A percentile compares a stretch with the other conserved stretches of the same genome.
These are phyloP conservation scores for Porcisia deanei DNA, from an alignment of 208 protist genomes.

Conservation along the genomic window DNA sequence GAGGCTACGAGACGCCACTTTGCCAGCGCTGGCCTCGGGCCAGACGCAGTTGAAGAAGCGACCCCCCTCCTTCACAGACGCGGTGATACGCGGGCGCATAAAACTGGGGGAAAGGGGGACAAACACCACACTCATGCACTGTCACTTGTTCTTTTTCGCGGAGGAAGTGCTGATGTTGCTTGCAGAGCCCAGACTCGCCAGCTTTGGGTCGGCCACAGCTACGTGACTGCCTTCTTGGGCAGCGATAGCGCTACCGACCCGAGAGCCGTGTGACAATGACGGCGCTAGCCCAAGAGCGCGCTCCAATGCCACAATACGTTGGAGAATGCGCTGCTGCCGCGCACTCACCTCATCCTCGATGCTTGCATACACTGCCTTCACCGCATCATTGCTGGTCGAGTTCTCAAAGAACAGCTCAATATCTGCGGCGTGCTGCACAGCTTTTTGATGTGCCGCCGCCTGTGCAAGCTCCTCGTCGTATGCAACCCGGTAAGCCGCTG, in stretches of 20 bases:
- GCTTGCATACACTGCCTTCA: conserved; percentile 65
- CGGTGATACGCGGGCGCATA: background rate
- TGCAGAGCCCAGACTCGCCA: background rate
- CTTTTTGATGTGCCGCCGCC: conserved; percentile 32
- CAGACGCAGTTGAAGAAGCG: background rate
- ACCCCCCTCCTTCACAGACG: too few species aligned
- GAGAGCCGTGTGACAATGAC: background rate
- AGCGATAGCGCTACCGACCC: background rate
- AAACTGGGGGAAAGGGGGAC: background rate
- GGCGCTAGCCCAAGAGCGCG: conserved; percentile 41
- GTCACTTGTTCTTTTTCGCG: conserved; percentile 8
- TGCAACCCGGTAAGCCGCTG: conserved; percentile 31
- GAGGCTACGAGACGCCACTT: background rate
- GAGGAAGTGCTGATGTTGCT: background rate
- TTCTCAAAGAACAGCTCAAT: conserved; percentile 76
- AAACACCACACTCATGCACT: background rate
- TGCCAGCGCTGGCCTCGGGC: background rate
- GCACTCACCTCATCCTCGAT: conserved; percentile 53
- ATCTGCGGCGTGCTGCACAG: conserved; percentile 51
- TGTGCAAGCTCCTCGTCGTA: conserved; percentile 50
- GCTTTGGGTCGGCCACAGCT: background rate
- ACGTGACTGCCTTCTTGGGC: background rate
- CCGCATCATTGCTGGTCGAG: conserved; percentile 46
- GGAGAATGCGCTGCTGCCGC: conserved; percentile 68
- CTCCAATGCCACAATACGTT: conserved; percentile 76